A percentile compares a stretch with the other conserved stretches of the same genome.
phyloP scores from a whole-genome alignment of 2,329 filamentous ascomycete genomes.

The Hypoxylon rubiginosum region DNA sequence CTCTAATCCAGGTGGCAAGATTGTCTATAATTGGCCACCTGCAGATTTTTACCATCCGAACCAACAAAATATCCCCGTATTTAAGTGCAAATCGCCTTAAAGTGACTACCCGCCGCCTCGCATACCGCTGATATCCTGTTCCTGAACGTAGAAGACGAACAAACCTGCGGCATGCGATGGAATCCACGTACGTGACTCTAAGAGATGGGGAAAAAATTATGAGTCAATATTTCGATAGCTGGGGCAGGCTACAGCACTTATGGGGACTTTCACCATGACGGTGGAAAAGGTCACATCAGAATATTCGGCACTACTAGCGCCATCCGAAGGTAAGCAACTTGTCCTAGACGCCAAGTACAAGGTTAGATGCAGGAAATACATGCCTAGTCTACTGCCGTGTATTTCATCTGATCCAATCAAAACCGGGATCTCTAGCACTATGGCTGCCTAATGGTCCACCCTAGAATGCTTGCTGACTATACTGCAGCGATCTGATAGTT shows the following conservation, averaged over 20 bases:
- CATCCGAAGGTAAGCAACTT: neutral
- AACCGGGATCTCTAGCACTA: too few species aligned
- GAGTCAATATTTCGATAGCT: neutral
- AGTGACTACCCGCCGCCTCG: neutral
- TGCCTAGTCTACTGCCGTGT: neutral
- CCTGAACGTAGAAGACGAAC: neutral
- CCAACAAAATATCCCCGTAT: neutral
- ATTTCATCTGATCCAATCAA: neutral
- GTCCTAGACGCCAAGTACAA: neutral
- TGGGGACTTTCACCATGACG: neutral
- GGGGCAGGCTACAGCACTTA: neutral
- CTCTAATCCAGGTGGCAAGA: slow-evolving; percentile 1
- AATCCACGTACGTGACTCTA: neutral
- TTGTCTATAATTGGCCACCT: slow-evolving; percentile 2
- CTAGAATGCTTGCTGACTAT: slow-evolving; percentile 2
- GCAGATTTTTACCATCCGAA: neutral
- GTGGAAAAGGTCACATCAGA: neutral
- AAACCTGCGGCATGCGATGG: neutral
- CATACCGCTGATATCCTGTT: neutral
- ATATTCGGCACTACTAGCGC: neutral
- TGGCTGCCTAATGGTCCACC: too few species aligned
- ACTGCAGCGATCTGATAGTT: neutral
- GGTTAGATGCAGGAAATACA: slow-evolving; percentile 1
- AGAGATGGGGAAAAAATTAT: neutral
- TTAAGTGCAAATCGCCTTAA: neutral